Evolutionary conservation across 352 stramenopile genomes (phyloP).

Genomic region (Phytophthora ramorum): DNA sequence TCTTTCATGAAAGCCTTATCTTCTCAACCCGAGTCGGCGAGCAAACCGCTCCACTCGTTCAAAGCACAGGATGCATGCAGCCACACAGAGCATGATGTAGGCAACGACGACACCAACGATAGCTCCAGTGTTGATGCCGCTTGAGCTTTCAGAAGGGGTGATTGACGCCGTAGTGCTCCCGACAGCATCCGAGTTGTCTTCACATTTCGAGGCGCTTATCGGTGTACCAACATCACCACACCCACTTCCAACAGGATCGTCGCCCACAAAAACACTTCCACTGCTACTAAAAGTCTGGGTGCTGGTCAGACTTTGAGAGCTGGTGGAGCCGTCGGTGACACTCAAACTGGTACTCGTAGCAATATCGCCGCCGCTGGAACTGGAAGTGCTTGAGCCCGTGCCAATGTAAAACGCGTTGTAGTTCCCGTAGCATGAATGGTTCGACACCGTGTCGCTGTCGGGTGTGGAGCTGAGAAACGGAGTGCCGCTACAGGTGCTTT

Average conservation of each 20-base stretch:
- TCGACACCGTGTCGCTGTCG: constrained; percentile 19
- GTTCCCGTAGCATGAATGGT: constrained; percentile 30
- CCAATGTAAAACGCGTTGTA: constrained; percentile 24
- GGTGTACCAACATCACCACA: background rate
- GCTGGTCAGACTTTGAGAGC: background rate
- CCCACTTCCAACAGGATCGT: constrained; percentile 1
- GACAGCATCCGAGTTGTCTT: constrained; percentile 5
- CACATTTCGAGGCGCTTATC: background rate
- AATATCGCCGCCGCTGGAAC: constrained; percentile 1
- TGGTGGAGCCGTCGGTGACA: background rate
- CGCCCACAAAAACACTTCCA: background rate
- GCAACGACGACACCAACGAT: constrained; percentile 29
- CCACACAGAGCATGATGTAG: constrained; percentile 22
- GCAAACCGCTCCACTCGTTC: constrained; percentile 21
- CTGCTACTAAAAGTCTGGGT: constrained; percentile 7
- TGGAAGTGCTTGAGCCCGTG: background rate
- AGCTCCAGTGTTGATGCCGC: constrained; percentile 23
- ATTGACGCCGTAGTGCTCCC: constrained; percentile 4
- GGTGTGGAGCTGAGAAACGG: constrained; percentile 21
- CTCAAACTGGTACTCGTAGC: constrained; percentile 3
- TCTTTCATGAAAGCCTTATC: constrained; percentile 1
- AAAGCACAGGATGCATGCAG: constrained; percentile 28
- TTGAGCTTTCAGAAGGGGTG: constrained; percentile 7
- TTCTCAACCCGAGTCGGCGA: constrained; percentile 13
- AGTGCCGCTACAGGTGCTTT: constrained; percentile 17